Base-by-base conservation (phyloP, 345 rosid species). In the Pistacia integerrima region DNA sequence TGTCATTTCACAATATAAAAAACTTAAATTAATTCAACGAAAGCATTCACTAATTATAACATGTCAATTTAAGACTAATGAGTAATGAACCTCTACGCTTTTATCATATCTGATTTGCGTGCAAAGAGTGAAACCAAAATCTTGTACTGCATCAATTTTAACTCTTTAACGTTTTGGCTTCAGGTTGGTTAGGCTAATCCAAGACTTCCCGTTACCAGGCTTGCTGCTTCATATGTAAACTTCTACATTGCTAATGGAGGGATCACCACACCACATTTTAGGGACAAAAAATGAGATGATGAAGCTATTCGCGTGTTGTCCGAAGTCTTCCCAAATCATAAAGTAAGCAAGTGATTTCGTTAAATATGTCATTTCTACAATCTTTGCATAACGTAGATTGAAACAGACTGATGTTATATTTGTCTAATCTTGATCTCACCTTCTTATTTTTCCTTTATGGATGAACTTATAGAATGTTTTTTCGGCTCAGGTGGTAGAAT, bases 181-280 rank as follows among this genome's bases (percentile, higher is more conserved):
- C 90, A 90, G 94, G 91, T 79, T 49, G 88, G 86, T 64, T 92
- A 90, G 35, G 93, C 88, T 41, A 87, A 83, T 78, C 83, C 93
- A 44, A 86, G 98, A 75, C 73, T 61, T 44, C 72, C 95, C 5
- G 92, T 88, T 7, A 93, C 94, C 64, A 90, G 98, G 85, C 93
- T 94, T 52, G 98, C 98, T 59, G 92, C 93, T 17, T 92, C 98
- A 0, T 94, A 92, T 46, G 87, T 86, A 71, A 94, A 91, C 74
- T 94, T 94, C 82, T 94, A 94, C 67, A 91, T 94, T 14, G 90
- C 86, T 2, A 92, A 91, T 71, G 92, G 94, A 79, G 94, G 88
- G 62, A 84, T 94, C 52, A 88, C 92, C 30, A 74, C 70, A 11
- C 98, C 98, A 13, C 97, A 83, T 57, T 96, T 93, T 33, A 97